These are phyloP conservation scores for Melanomma pulvis-pyrius DNA, from an alignment of 495 filamentous ascomycete species.

Conservation along the genomic window DNA sequence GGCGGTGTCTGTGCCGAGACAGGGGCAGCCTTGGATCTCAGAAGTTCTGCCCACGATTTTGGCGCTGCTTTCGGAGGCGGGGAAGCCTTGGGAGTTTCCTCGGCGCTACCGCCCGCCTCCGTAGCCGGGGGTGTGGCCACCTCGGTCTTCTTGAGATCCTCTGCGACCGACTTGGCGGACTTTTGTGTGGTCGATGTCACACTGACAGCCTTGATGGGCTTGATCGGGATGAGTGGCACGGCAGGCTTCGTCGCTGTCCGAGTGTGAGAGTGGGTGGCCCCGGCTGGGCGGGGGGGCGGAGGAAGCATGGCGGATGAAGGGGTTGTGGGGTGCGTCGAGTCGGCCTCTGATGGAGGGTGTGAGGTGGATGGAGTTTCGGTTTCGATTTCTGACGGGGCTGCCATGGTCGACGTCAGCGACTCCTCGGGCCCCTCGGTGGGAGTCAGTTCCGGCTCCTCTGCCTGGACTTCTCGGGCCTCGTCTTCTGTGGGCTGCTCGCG, in stretches of 20 bases:
- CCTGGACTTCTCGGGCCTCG: constrained; percentile 40
- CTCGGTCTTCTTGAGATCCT: constrained; percentile 42
- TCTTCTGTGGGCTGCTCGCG: constrained; percentile 46
- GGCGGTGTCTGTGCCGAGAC: constrained; percentile 35
- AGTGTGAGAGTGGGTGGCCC: constrained; percentile 43
- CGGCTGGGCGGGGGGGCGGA: constrained; percentile 24
- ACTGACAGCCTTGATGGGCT: constrained; percentile 59
- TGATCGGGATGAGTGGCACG: constrained; percentile 66
- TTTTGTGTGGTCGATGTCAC: constrained; percentile 52
- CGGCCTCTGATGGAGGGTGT: constrained; percentile 64
- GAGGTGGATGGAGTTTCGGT: constrained; percentile 72
- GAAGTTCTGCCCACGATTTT: constrained; percentile 79
- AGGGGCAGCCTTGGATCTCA: constrained; percentile 55
- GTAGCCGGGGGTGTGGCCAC: constrained; percentile 35
- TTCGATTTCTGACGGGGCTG: constrained; percentile 58
- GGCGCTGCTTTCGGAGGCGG: constrained; percentile 52
- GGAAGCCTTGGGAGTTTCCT: constrained; percentile 46
- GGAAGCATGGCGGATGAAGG: constrained; percentile 59
- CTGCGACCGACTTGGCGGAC: constrained; percentile 45
- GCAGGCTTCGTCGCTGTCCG: constrained; percentile 52
- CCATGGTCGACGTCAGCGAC: constrained; percentile 43
- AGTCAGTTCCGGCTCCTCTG: constrained; percentile 37
- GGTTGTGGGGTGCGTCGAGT: constrained; percentile 71
- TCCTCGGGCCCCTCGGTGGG: constrained; percentile 44
- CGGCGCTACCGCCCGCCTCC: constrained; percentile 41